phyloP scores from a whole-genome alignment of 805 yeast genomes.

The Wickerhamomyces rabaulensis region DNA sequence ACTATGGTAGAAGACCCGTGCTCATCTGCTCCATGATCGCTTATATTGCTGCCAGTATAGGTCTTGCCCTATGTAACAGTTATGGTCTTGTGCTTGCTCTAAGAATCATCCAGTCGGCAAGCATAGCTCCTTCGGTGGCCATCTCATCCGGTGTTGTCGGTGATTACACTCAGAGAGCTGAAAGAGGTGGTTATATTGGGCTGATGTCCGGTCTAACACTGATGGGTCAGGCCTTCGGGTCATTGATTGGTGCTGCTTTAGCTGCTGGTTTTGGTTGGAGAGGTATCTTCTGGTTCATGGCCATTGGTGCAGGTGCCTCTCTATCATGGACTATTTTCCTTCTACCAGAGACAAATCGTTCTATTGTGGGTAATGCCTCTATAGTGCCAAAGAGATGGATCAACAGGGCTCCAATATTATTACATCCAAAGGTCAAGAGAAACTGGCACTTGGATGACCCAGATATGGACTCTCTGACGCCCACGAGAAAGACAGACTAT shows the following conservation, averaged over 20 bases:
- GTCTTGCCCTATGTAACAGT: conserved; percentile 51
- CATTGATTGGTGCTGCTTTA: conserved; percentile 51
- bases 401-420: conserved; percentile 42
- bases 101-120: conserved; percentile 73
- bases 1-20: conserved; percentile 67
- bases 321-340: conserved; percentile 25
- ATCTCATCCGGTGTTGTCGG: conserved; percentile 67
- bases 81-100: conserved; percentile 60
- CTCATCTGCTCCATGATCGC: conserved; percentile 47
- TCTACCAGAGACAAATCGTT: conserved; percentile 73
- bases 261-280: conserved; percentile 59
- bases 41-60: conserved; percentile 59
- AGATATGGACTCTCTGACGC: conserved; percentile 26
- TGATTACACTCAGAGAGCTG: conserved; percentile 59
- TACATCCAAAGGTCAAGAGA: conserved; percentile 4
- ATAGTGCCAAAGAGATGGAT: conserved; percentile 40
- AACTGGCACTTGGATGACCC: conserved; percentile 27
- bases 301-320: conserved; percentile 50
- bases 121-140: conserved; percentile 72
- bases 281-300: conserved; percentile 68
- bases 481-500: conserved; percentile 20
- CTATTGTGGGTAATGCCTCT: conserved; percentile 72
- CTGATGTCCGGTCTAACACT: conserved; percentile 58
- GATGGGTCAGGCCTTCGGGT: conserved; percentile 75
- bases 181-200: conserved; percentile 71